Percentiles rank a stretch among this genome's conserved stretches.
Conservation (phyloP, 1,284 basidiomycete species). For the Earliella scabrosa region DNA sequence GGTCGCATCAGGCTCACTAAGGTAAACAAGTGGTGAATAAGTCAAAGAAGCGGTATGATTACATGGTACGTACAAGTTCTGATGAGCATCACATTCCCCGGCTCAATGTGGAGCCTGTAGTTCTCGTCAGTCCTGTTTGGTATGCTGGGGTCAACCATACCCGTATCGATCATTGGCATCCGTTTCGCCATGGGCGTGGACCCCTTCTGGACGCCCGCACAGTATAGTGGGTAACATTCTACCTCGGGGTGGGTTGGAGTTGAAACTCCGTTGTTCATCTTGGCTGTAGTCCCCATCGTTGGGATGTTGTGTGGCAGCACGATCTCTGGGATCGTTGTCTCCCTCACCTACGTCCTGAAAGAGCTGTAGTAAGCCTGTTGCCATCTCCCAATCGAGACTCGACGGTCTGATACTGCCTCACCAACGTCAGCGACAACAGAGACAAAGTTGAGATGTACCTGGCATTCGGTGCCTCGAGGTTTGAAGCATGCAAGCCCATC, state of each 20-base stretch:
- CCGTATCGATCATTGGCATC: slow-evolving; percentile 77
- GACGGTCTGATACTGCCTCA: background rate
- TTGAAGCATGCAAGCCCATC: slow-evolving; percentile 81
- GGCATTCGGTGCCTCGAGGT: slow-evolving; percentile 79
- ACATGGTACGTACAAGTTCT: slow-evolving; percentile 59
- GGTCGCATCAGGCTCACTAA: background rate
- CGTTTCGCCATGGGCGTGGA: slow-evolving; percentile 75
- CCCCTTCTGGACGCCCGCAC: slow-evolving; percentile 83
- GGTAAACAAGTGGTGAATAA: slow-evolving; percentile 77
- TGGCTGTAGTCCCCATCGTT: slow-evolving; percentile 80
- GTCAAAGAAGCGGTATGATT: slow-evolving; percentile 68
- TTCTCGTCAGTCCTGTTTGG: slow-evolving; percentile 71
- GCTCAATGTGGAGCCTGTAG: slow-evolving; percentile 40
- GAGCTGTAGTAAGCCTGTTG: slow-evolving; percentile 66
- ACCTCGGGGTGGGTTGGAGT: too few relatives aligned
- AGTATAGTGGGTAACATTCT: slow-evolving; percentile 62
- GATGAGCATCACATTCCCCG: slow-evolving; percentile 4
- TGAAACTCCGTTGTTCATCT: background rate
- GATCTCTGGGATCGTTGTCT: slow-evolving; percentile 75
- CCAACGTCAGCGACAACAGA: slow-evolving; percentile 63
- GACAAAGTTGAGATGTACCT: slow-evolving; percentile 87
- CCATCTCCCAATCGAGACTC: too few relatives aligned
- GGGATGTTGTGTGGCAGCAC: slow-evolving; percentile 87
- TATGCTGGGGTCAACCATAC: slow-evolving; percentile 78
- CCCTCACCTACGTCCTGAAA: slow-evolving; percentile 65